Evolutionary conservation across 768 basidiomycete species (phyloP).

Genomic region (Grammothele lineata): DNA sequence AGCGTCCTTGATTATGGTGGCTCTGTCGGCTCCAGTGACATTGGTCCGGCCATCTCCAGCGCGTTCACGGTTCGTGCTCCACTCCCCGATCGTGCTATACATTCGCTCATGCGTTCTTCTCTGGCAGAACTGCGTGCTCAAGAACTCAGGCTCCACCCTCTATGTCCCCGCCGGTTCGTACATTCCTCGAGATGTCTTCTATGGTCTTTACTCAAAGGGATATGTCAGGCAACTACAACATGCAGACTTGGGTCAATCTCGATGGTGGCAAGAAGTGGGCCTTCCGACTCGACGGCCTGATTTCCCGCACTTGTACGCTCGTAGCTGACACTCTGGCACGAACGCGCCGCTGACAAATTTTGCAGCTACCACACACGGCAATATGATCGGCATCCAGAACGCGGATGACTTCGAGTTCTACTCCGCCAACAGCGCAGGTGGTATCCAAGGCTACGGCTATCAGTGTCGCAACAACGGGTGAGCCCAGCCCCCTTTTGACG

Average conservation of each 20-base stretch:
- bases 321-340: background rate
- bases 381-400: conserved; percentile 29
- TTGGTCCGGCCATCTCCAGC: conserved; percentile 26
- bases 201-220: no score
- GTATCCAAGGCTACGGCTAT: conserved; percentile 28
- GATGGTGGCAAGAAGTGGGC: conserved; percentile 26
- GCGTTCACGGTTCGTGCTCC: conserved; percentile 19
- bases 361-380: conserved; percentile 22
- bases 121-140: conserved; percentile 22
- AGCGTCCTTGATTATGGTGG: conserved; percentile 28
- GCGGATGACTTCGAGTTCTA: conserved; percentile 30
- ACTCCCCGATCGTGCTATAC: background rate
- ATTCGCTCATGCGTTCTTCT: background rate
- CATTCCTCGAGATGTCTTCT: background rate
- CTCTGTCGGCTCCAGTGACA: conserved; percentile 25
- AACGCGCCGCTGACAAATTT: background rate
- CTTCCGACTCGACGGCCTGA: conserved; percentile 28
- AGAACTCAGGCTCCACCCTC: conserved; percentile 19
- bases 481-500: background rate
- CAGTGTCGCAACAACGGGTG: conserved; percentile 28
- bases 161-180: conserved; percentile 23
- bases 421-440: conserved; percentile 26
- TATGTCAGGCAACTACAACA: conserved; percentile 23
- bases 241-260: conserved; percentile 28
- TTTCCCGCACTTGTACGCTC: conserved; percentile 23